Base-by-base conservation (phyloP, 345 rosid species). In the Brassica carinata region DNA sequence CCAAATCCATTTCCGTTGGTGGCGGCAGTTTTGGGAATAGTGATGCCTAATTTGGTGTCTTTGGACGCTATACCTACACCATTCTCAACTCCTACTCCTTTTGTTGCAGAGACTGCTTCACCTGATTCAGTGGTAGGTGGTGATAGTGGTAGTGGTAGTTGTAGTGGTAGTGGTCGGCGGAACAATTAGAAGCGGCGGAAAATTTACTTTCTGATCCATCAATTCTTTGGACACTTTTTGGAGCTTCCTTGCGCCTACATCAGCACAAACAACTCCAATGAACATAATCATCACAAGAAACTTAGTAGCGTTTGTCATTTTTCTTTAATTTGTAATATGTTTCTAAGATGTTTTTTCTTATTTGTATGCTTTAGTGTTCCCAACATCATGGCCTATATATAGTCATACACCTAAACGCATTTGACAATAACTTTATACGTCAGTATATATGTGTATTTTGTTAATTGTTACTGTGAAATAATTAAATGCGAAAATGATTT, bases 221-320 rank as follows among this genome's bases (percentile, higher is more conserved):
- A 23, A 3, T 38, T 64, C 71, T 51, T 64, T 51, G 33, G 78
- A 75, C 2, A 8, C 57, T 55, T 15, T n/a, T 53, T 66, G 4
- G 11, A 66, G 57, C 57, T 0, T 5, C 72, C 72, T 66, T 66
- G 79, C 79, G 1, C n/a, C 33, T 26, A 66, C 72, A 33, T 26
- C 17, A 27, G 61, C 40, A 43, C 43, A 73, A 62, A 62, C 59
- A 63, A 73, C n/a, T 15, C 58, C 77, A 30, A 30, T 30, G 33
- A 30, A 30, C 33, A 30, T 30, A 4, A 30, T 30, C 33, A 30
- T 30, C 33, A 19, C 23, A 19, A 19, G 23, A 19, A 19, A 19
- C 23, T 19, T 19, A 19, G 23, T 19, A 19, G 23, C 23, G 23
- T 30, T 30, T 30, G 33, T 30, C 33, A 30, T 30, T 30, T 30